Evolutionary conservation across 2,329 filamentous ascomycete species (phyloP).

Genomic region (Apiospora kogelbergensis): DNA sequence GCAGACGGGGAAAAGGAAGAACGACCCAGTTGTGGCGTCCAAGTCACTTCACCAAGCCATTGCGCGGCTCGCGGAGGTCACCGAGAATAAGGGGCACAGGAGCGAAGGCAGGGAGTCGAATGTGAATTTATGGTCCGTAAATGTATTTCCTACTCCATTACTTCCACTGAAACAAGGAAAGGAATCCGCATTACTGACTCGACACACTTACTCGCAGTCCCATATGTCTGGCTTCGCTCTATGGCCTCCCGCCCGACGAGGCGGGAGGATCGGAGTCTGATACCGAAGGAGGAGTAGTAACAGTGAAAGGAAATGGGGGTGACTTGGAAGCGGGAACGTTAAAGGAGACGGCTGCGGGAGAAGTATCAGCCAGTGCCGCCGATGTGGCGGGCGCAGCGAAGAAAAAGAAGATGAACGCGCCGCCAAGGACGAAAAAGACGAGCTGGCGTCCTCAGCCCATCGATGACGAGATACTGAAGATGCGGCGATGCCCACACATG

Average conservation of each 20-base stretch:
- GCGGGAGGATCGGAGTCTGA: neutral
- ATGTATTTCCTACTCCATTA: neutral
- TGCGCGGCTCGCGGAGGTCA: conserved; percentile 20
- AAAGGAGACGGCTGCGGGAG: conserved; percentile 1
- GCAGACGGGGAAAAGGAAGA: neutral
- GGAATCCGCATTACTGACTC: neutral
- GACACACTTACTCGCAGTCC: conserved; percentile 17
- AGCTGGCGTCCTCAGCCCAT: conserved; percentile 14
- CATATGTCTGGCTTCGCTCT: conserved; percentile 26
- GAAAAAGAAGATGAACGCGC: neutral
- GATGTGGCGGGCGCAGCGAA: conserved; percentile 12
- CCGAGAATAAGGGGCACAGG: conserved; percentile 17
- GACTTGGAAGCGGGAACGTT: conserved; percentile 8
- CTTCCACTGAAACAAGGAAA: neutral
- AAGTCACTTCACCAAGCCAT: conserved; percentile 21
- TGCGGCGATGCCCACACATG: conserved; percentile 37
- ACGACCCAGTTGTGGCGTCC: neutral
- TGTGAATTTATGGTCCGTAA: conserved; percentile 22
- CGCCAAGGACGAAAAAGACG: neutral
- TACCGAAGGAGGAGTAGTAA: neutral
- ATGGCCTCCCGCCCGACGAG: conserved; percentile 13
- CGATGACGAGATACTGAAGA: conserved; percentile 34
- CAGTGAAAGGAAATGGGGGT: conserved; percentile 13
- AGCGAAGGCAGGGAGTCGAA: conserved; percentile 16
- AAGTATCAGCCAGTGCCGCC: neutral